These are phyloP conservation scores for Amyloporia xantha DNA, from an alignment of 768 basidiomycete genomes.

Conservation along the genomic window DNA sequence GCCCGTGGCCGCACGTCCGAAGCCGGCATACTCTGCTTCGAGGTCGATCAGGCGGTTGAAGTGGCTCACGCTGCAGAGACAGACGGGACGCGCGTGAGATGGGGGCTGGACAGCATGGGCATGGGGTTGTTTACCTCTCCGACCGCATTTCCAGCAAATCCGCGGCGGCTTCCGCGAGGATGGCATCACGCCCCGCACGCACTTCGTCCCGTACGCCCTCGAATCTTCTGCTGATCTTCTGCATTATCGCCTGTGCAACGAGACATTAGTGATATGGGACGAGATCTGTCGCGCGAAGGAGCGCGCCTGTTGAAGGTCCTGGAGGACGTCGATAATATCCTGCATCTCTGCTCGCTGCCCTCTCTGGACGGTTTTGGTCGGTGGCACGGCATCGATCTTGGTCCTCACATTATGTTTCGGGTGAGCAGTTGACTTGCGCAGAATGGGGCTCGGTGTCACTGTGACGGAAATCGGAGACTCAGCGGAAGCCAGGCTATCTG, in stretches of 20 bases:
- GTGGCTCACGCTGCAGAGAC: constrained; percentile 35
- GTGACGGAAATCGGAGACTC: no score
- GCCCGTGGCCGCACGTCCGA: constrained; percentile 33
- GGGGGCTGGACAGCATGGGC: neutral
- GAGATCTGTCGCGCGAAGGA: neutral
- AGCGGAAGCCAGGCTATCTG: no score
- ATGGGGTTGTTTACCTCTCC: constrained; percentile 42
- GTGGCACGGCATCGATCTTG: neutral
- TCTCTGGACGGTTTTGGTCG: neutral
- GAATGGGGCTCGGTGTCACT: neutral
- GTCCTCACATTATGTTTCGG: neutral
- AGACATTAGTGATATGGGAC: neutral
- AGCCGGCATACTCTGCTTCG: constrained; percentile 45
- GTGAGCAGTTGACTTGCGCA: neutral
- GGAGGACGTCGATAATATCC: constrained; percentile 43
- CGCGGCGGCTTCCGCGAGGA: constrained; percentile 39
- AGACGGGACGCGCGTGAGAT: no score
- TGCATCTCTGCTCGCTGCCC: constrained; percentile 11
- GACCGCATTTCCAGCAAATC: constrained; percentile 39
- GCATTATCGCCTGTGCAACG: constrained; percentile 36
- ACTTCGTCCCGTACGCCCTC: constrained; percentile 41
- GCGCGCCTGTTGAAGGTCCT: constrained; percentile 41
- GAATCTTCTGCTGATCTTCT: constrained; percentile 42
- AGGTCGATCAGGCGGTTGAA: constrained; percentile 51
- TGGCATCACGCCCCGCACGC: constrained; percentile 35